Evolutionary conservation across 768 basidiomycete genomes (phyloP), one percentile per base, ranked within the genome.

Genomic region (Suillus spraguei): DNA sequence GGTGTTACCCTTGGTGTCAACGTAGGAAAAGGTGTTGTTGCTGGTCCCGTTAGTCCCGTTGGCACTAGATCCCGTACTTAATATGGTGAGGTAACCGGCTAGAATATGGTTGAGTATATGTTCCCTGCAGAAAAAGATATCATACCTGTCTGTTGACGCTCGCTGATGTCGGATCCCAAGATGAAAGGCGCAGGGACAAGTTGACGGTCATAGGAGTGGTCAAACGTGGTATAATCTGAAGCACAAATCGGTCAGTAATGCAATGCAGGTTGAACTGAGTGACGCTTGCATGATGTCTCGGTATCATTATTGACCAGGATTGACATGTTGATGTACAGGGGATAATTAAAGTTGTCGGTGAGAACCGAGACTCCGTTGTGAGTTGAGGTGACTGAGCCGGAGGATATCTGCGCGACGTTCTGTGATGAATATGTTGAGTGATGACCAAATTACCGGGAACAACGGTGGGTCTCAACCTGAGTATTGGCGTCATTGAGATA

Each of bases 31-130:
- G 1, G 81, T 82, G 71, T 92, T 92, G 74, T 82, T 84, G 74
- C 79, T 90, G 7, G 87, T 89, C 35, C 90, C 90, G 61, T 90
- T 90, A 1, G 87, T 89, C 35, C 90, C 90, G 61, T 90, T 90
- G 1, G 87, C 90, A 8, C 74, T 73, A 70, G 85, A 87, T 14
- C 85, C 84, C 1, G 75, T 73, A 38, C 79, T 70, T 1, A 77
- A 71, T 1, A 77, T 68, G 14, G 76, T 73, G 73, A 86, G 85
- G 73, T 82, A 84, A 22, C 84, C 87, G 56, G 74, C 87, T 85
- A 62, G 6, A 49, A 28, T 41, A 38, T 28, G 36, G 36, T 53
- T 32, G 44, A 36, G 38, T 24, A 58, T 35, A 65, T 17, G 62
- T 24, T 47, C 54, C 55, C 35, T 55, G 36, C 11, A 16, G 50